Conservation (phyloP, 331 rosid genomes). For the Malus hybrid region DNA sequence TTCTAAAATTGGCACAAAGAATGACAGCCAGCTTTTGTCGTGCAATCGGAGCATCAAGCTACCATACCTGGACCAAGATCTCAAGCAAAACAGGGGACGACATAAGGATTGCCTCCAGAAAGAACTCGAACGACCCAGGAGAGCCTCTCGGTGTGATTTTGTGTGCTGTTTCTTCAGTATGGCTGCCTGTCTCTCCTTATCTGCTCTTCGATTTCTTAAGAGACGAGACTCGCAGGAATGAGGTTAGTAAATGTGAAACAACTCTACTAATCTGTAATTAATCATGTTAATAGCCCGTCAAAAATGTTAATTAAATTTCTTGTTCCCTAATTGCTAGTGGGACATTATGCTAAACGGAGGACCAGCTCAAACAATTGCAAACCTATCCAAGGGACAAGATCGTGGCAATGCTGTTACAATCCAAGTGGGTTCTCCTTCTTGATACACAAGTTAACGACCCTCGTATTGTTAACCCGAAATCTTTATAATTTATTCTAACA, state of each 20-base stretch:
- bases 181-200: constrained; percentile 73
- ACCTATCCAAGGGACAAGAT: constrained; percentile 89
- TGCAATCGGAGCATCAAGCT: constrained; percentile 83
- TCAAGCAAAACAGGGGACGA: constrained; percentile 82
- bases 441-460: neutral
- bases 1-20: constrained; percentile 81
- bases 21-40: constrained; percentile 78
- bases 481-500: neutral
- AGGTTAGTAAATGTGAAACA: constrained; percentile 37
- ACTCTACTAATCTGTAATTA: too few species aligned
- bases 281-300: too few species aligned
- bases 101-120: constrained; percentile 79
- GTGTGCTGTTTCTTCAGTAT: constrained; percentile 88
- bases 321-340: constrained; percentile 50
- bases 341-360: constrained; percentile 72
- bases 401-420: constrained; percentile 89
- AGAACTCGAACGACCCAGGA: constrained; percentile 84
- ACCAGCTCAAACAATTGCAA: constrained; percentile 61
- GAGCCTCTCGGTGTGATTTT: constrained; percentile 84
- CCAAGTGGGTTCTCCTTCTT: constrained; percentile 51
- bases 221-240: constrained; percentile 61
- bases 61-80: constrained; percentile 77
- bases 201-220: constrained; percentile 66
- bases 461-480: neutral
- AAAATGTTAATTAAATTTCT: neutral